Evolutionary conservation across 2,329 filamentous ascomycete genomes (phyloP), one percentile per base, ranked within the genome.

Genomic region (Ascochyta rabiei): DNA sequence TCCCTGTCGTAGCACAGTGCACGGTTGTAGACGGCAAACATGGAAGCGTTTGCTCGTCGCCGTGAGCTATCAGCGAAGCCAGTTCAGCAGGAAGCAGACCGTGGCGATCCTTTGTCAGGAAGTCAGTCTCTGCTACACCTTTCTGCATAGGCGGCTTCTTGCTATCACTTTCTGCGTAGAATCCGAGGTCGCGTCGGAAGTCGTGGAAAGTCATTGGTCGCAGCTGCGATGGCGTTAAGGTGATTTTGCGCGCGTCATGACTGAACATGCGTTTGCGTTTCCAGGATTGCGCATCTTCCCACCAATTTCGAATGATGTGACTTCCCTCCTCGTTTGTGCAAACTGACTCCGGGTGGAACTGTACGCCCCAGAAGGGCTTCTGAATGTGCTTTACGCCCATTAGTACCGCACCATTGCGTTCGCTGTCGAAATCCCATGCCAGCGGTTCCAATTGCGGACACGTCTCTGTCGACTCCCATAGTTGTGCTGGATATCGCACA

Each of bases 281-380:
- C 85, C 89, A 92, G 37, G 74, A 71, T 49, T 81, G 75, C 1
- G 87, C 86, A 67, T 85, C 80, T 4, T 73, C 69, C 82, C 92
- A 95, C 91, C 92, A 96, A 66, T 90, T 91, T 45, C 75, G 75
- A 31, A 96, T 80, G 23, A 96, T 80, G 13, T 78, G 76, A 18
- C 82, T 83, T 1, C 89, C 87, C 56, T 83, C 82, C 3, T 80
- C 76, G 34, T 90, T 89, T 4, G 92, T 96, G 72, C 91, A 96
- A 13, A 91, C 84, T 0, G 91, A 96, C 73, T 97, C 92, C 0
- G 92, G 92, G 68, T 96, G 92, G 66, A 95, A 96, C 69, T 96
- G 93, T 16, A 96, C 81, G 0, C 89, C 93, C 87, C 89, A 96
- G 60, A 93, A 89, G 0, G 93, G 92, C 61, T 86, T 87, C 1